Evolutionary conservation across 352 stramenopile species (phyloP).

Genomic region (Phytophthora pinifolia): DNA sequence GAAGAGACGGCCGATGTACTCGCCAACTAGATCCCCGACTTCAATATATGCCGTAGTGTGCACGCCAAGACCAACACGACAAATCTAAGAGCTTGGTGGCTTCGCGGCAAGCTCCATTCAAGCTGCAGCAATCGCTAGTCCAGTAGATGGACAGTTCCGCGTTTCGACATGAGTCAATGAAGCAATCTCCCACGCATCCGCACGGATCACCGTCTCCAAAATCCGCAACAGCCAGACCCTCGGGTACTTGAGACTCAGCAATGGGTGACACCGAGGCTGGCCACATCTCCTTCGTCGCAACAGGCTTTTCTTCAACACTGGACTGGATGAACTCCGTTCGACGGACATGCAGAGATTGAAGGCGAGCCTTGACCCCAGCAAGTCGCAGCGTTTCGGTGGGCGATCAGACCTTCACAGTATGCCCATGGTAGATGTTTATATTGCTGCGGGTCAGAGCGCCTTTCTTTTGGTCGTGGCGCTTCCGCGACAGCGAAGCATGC

Average conservation of each 20-base stretch:
- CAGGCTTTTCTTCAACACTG: no score
- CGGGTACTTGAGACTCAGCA: neutral
- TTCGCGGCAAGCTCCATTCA: neutral
- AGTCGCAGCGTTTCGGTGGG: neutral
- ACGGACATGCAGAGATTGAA: no score
- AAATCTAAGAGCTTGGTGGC: neutral
- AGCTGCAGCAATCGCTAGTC: neutral
- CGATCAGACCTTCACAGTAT: neutral
- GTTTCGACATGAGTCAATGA: constrained; percentile 8
- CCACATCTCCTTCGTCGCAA: neutral
- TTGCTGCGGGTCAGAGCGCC: constrained; percentile 1
- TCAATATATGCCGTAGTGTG: constrained; percentile 5
- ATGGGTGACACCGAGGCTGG: neutral
- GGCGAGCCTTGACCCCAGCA: neutral
- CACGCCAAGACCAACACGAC: constrained; percentile 1
- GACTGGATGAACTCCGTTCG: no score
- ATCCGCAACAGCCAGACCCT: neutral
- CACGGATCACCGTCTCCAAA: constrained; percentile 4
- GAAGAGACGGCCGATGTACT: neutral
- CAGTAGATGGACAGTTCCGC: neutral
- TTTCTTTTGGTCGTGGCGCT: constrained; percentile 4
- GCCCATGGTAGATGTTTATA: neutral
- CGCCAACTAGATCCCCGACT: constrained; percentile 6
- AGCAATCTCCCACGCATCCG: constrained; percentile 1
- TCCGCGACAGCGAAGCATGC: neutral